These are phyloP conservation scores for Arxiozyma heterogenica DNA, from an alignment of 1,139 yeast genomes.

Conservation along the genomic window DNA sequence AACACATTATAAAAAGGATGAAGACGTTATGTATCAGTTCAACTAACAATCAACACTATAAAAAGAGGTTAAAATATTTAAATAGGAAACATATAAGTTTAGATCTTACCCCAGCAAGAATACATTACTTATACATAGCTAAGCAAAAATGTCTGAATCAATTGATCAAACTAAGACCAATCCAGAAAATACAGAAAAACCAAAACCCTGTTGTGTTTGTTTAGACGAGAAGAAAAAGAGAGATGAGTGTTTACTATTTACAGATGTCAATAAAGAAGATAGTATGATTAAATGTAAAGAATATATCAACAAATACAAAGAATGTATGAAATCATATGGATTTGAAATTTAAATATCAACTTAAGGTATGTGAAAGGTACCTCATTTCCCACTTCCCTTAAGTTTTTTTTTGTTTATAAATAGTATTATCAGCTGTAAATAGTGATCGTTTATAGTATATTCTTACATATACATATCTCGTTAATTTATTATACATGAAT, in stretches of 20 bases:
- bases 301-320: conserved; percentile 61
- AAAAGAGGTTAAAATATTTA: too few species aligned
- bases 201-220: conserved; percentile 97
- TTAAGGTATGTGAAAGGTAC: neutral
- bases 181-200: conserved; percentile 35
- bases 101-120: neutral
- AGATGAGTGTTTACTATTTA: conserved; percentile 76
- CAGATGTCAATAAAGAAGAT: conserved; percentile 78
- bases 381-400: neutral
- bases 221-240: conserved; percentile 72
- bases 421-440: neutral
- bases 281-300: conserved; percentile 77
- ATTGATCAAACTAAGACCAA: conserved; percentile 3
- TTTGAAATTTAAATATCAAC: conserved; percentile 38
- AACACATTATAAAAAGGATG: too few species aligned
- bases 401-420: neutral
- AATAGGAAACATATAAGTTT: too few species aligned
- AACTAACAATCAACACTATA: too few species aligned
- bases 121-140: neutral
- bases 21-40: too few species aligned
- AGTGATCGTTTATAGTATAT: neutral
- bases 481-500: too few species aligned
- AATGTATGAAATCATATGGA: conserved; percentile 89
- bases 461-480: too few species aligned
- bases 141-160: conserved; percentile 7